These are phyloP conservation scores for Alectoria sarmentosa DNA, from an alignment of 495 filamentous ascomycete genomes.

Conservation along the genomic window DNA sequence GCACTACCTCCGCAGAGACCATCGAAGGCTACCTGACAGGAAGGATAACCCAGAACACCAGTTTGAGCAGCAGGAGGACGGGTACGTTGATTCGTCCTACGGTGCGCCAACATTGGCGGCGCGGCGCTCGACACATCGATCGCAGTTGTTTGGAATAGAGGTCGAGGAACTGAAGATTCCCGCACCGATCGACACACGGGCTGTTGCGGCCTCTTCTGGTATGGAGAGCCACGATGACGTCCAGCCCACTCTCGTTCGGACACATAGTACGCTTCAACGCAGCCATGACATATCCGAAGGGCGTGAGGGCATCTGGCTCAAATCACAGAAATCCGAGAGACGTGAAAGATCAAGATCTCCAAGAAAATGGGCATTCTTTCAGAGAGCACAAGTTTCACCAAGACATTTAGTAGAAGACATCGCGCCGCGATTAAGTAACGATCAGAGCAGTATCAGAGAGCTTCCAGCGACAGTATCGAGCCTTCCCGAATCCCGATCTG, in stretches of 20 bases:
- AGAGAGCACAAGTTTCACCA: slow-evolving; percentile 55
- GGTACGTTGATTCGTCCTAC: neutral
- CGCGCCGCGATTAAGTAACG: slow-evolving; percentile 33
- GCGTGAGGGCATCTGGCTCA: slow-evolving; percentile 35
- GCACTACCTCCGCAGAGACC: slow-evolving; percentile 20
- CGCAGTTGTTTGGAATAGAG: slow-evolving; percentile 33
- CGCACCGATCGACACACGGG: slow-evolving; percentile 29
- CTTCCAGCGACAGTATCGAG: slow-evolving; percentile 39
- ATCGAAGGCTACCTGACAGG: slow-evolving; percentile 22
- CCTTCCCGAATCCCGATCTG: slow-evolving; percentile 34
- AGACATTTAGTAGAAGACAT: slow-evolving; percentile 26
- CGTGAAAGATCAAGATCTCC: slow-evolving; percentile 30
- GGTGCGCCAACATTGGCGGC: slow-evolving; percentile 42
- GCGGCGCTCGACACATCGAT: slow-evolving; percentile 45
- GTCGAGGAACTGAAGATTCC: slow-evolving; percentile 39
- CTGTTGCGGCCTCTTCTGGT: slow-evolving; percentile 27
- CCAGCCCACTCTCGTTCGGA: slow-evolving; percentile 16
- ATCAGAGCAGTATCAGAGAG: slow-evolving; percentile 33
- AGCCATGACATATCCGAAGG: slow-evolving; percentile 31
- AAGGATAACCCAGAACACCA: slow-evolving; percentile 14
- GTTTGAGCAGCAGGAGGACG: slow-evolving; percentile 7
- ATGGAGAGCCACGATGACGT: slow-evolving; percentile 31
- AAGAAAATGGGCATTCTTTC: slow-evolving; percentile 78
- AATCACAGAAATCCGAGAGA: slow-evolving; percentile 30
- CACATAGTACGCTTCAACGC: slow-evolving; percentile 12